Evolutionary conservation across 2,329 filamentous ascomycete genomes (phyloP).

Genomic region (Botryosphaeria agaves): DNA sequence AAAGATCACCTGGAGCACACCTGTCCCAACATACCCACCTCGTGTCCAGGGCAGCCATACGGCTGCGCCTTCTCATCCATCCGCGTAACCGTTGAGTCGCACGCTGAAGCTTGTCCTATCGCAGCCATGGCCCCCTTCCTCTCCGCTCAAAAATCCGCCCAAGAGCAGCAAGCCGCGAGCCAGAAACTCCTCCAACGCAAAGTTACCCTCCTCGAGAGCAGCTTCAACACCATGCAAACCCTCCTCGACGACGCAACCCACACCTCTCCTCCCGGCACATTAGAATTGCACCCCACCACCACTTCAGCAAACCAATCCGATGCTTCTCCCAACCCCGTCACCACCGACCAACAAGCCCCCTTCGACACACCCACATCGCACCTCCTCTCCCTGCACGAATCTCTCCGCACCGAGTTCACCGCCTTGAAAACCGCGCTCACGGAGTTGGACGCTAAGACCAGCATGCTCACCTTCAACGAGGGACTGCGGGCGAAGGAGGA

Average conservation of each 20-base stretch:
- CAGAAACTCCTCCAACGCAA: conserved; percentile 25
- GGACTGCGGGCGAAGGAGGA: conserved; percentile 43
- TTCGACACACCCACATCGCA: conserved; percentile 35
- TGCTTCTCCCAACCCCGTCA: conserved; percentile 1
- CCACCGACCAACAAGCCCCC: conserved; percentile 13
- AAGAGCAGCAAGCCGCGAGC: conserved; percentile 24
- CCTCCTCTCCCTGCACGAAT: conserved; percentile 42
- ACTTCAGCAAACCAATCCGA: conserved; percentile 6
- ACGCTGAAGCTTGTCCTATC: conserved; percentile 25
- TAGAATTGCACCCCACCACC: conserved; percentile 7
- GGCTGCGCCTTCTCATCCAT: conserved; percentile 24
- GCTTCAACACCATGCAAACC: conserved; percentile 23
- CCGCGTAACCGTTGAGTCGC: conserved; percentile 19
- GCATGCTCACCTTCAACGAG: conserved; percentile 46
- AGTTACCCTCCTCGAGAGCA: conserved; percentile 25
- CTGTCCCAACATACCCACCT: conserved; percentile 23
- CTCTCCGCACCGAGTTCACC: conserved; percentile 39
- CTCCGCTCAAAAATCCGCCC: conserved; percentile 21
- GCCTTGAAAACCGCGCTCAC: conserved; percentile 36
- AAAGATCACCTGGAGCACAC: conserved; percentile 20
- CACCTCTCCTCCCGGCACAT: conserved; percentile 9
- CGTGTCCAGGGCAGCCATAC: conserved; percentile 24
- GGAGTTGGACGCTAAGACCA: conserved; percentile 42
- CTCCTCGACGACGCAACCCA: conserved; percentile 15
- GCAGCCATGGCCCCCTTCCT: conserved; percentile 28